Conservation (phyloP, 2,329 filamentous ascomycete genomes). For the Scytalidium sp. region DNA sequence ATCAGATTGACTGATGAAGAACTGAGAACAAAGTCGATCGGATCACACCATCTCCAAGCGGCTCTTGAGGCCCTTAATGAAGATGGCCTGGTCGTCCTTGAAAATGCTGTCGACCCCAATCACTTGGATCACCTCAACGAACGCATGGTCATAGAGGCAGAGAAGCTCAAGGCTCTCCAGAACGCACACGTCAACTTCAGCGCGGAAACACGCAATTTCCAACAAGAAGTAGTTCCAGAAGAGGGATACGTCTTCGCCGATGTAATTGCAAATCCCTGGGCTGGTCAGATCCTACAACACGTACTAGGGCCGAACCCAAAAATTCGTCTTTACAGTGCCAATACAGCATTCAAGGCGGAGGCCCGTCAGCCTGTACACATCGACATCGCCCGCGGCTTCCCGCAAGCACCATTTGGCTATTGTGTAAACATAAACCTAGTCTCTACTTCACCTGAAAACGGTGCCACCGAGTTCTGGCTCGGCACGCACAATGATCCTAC, state of each 20-base stretch:
- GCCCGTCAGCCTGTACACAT: conserved; percentile 38
- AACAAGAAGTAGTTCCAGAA: conserved; percentile 20
- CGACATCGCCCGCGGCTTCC: conserved; percentile 44
- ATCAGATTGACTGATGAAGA: conserved; percentile 1
- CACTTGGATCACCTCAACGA: conserved; percentile 51
- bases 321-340: conserved; percentile 35
- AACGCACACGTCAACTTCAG: conserved; percentile 21
- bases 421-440: conserved; percentile 46
- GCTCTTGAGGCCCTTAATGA: conserved; percentile 87
- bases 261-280: conserved; percentile 33
- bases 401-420: conserved; percentile 42
- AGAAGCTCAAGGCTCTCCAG: conserved; percentile 7
- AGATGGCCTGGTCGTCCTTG: conserved; percentile 72
- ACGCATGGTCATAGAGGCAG: conserved; percentile 57
- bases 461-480: conserved; percentile 48
- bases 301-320: conserved; percentile 35
- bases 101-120: conserved; percentile 46
- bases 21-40: conserved; percentile 9
- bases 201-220: conserved; percentile 14
- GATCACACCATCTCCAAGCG: conserved; percentile 61
- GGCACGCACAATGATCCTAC: conserved; percentile 42
- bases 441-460: conserved; percentile 41
- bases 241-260: conserved; percentile 23
- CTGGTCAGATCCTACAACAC: conserved; percentile 29
- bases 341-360: conserved; percentile 35